Evolutionary conservation across 441 rosid genomes (phyloP), one percentile per base, ranked within the genome.

Genomic region (Adansonia gregorii): DNA sequence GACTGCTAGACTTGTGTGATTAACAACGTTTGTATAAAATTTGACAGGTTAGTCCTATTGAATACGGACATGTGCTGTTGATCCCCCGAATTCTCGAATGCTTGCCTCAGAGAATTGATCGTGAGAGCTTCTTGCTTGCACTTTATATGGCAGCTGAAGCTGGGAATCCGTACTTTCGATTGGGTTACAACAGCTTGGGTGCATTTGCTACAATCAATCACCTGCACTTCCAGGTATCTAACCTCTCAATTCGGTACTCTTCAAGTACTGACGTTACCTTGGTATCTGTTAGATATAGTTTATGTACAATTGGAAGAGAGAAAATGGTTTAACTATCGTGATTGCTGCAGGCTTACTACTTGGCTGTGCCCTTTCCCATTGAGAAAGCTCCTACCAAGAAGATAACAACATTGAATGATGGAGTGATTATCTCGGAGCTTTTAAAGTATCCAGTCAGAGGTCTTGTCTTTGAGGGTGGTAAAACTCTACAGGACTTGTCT

Each of bases 151-250:
- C 98, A 49, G 86, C 81, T 69, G 99, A 96, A 84, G 95, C 94
- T 55, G 90, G 87, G 63, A 91, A 90, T 85, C 97, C 93, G 3
- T 89, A 87, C 86, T 96, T 96, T 82, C 88, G 99, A 12, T 77
- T 96, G 73, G 99, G 99, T 79, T 95, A 96, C 92, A 96, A 96
- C 86, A 96, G 99, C 88, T 85, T 96, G 85, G 99, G 98, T 78
- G 99, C 98, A 61, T 96, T 94, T 84, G 99, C 98, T 45, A 95
- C 99, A 78, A 89, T 94, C 85, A 95, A 95, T 78, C 99, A 95
- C 82, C 99, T 95, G 78, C 99, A 95, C 87, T 95, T 95, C 83
- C 99, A 95, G 98, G 99, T 95, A 61, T 72, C 11, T 73, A 59
- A 60, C 67, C 46, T 4, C 48, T 27, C 48, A 71, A 52, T 22